Base-by-base conservation (phyloP, 169 alveolate species). In the Pseudocohnilembus persalinus region DNA sequence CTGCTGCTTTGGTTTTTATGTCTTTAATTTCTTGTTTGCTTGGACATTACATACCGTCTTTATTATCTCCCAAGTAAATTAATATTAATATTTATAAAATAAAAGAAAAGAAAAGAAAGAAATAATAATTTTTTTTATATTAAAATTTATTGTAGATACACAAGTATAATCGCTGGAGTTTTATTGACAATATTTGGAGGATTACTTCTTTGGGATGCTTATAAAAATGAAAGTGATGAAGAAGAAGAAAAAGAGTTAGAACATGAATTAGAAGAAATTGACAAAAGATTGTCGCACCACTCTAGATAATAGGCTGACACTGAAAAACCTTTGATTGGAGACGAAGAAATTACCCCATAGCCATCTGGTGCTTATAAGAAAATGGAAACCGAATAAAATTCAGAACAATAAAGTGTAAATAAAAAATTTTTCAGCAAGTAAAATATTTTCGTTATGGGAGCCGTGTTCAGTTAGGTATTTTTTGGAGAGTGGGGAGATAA, bases 401-500 rank as follows among this genome's bases (percentile, higher is more conserved):
- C 32, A 74, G 74, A 28, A 29, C 34, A 73, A n/a, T 32, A 83
- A 34, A 76, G 78, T 63, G 77, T 76, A 1, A 76, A 74, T 31
- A 73, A 0, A 82, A 73, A 64, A 0, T 27, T 33, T 77, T 77
- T 16, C 30, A 15, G 6, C 34, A 31, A 31, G 63, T 32, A 29
- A 63, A 75, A 29, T 27, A 26, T 65, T 35, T 73, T 27, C 49
- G 0, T 82, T 74, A 81, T 75, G 68, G 76, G 76, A 0, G 34
- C 32, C 0, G 72, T 89, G 20, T 81, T 90, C 83, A 83, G 82
- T 65, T 76, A 80, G 76, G 82, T 81, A 0, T 87, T 87, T 77
- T 65, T 88, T 31, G 91, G 92, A 31, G 94, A 90, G 80, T 88
- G 91, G 86, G 94, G 94, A 30, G 94, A 90, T 84, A 88, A 88